Percentiles rank a stretch among this genome's conserved stretches.
phyloP scores from a whole-genome alignment of 2,329 filamentous ascomycete species.

The Neofusicoccum ribis region DNA sequence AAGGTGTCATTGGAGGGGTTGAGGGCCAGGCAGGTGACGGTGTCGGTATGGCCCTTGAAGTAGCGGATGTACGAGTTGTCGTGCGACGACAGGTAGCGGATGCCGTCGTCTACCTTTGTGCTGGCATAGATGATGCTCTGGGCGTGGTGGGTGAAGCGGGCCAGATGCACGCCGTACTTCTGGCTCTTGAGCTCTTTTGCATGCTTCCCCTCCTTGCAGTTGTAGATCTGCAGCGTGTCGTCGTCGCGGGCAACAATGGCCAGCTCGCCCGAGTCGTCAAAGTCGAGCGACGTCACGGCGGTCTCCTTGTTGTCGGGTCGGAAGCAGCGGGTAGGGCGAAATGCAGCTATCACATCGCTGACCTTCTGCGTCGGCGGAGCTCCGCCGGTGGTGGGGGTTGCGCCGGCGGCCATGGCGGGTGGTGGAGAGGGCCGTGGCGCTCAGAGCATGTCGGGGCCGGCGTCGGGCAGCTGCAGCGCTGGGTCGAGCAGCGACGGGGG shows the following conservation, averaged over 20 bases:
- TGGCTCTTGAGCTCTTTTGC: conserved; percentile 90
- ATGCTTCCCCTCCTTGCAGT: conserved; percentile 84
- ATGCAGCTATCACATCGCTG: conserved; percentile 73
- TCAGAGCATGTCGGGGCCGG: conserved; percentile 14
- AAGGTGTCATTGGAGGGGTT: conserved; percentile 89
- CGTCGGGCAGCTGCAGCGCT: not conserved
- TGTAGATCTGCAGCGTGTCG: conserved; percentile 94
- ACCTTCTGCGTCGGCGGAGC: conserved; percentile 57
- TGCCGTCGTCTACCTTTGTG: conserved; percentile 91
- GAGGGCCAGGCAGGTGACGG: conserved; percentile 80
- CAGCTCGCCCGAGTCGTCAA: conserved; percentile 91
- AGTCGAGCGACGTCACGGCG: conserved; percentile 86
- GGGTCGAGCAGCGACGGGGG: not conserved
- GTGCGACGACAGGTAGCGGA: conserved; percentile 83
- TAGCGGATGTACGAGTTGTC: conserved; percentile 97
- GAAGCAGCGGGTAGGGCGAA: conserved; percentile 65
- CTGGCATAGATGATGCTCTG: conserved; percentile 93
- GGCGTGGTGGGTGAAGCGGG: conserved; percentile 88
- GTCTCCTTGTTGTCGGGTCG: conserved; percentile 51
- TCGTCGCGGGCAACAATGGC: conserved; percentile 90
- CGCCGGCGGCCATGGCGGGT: conserved; percentile 34
- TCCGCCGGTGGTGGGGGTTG: conserved; percentile 31
- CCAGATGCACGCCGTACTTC: conserved; percentile 94
- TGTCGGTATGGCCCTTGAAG: conserved; percentile 84
- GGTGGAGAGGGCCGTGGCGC: not conserved